Evolutionary conservation across 106 monocot genomes (phyloP).

Genomic region (Amphibolis antarctica): DNA sequence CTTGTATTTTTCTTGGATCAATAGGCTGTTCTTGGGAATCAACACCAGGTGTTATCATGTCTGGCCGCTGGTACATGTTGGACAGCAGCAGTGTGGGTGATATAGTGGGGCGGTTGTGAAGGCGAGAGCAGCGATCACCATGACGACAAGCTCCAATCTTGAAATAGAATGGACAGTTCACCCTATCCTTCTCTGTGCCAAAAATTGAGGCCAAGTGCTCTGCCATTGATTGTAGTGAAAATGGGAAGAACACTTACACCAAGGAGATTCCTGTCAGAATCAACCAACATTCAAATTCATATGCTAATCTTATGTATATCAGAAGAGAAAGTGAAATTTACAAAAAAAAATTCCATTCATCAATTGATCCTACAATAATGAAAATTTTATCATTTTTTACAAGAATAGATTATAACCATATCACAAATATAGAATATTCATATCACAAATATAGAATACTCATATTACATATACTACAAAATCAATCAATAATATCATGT

Average conservation of each 20-base stretch:
- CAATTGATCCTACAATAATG: no score
- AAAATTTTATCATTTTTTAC: no score
- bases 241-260: background rate
- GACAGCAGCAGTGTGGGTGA: slow-evolving; percentile 65
- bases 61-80: slow-evolving; percentile 74
- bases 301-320: no score
- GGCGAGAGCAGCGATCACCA: slow-evolving; percentile 58
- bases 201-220: slow-evolving; percentile 75
- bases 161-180: slow-evolving; percentile 79
- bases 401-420: no score
- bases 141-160: slow-evolving; percentile 74
- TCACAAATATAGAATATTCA: no score
- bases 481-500: no score
- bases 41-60: slow-evolving; percentile 61
- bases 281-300: no score
- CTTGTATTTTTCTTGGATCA: slow-evolving; percentile 55
- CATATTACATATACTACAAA: no score
- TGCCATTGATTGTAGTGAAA: slow-evolving; percentile 20
- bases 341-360: no score
- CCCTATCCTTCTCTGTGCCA: slow-evolving; percentile 66
- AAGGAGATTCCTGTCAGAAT: background rate
- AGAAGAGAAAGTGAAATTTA: no score
- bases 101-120: slow-evolving; percentile 57
- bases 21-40: slow-evolving; percentile 58
- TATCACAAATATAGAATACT: no score